These are phyloP conservation scores for Berberis thunbergii DNA, from an alignment of 164 flowering plant species.

Conservation along the genomic window DNA sequence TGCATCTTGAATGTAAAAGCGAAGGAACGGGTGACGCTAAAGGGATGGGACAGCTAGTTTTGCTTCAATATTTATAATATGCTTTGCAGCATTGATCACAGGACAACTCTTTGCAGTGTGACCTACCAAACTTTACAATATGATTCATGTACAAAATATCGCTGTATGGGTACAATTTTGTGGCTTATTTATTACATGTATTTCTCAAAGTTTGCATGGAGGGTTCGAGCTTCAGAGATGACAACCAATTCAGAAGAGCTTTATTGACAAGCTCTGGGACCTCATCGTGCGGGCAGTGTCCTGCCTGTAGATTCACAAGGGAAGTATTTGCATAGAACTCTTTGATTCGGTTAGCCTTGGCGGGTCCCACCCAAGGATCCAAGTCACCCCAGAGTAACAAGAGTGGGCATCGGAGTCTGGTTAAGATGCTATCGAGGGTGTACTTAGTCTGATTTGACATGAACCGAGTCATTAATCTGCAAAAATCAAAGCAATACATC, in stretches of 20 bases:
- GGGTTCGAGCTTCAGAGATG: conserved; percentile 30
- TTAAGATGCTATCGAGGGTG: conserved; percentile 59
- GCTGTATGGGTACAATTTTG: background rate
- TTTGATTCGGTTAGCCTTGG: conserved; percentile 73
- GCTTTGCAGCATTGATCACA: too few relatives aligned
- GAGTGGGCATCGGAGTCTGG: conserved; percentile 72
- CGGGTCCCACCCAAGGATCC: conserved; percentile 98
- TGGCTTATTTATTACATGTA: background rate
- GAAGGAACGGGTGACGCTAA: too few relatives aligned
- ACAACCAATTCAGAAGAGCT: conserved; percentile 69
- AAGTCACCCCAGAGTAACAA: conserved; percentile 91
- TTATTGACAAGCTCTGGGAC: conserved; percentile 78
- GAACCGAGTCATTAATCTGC: conserved; percentile 87
- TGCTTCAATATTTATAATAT: too few relatives aligned
- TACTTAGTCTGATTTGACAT: conserved; percentile 68
- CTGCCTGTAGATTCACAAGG: conserved; percentile 75
- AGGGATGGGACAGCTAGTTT: too few relatives aligned
- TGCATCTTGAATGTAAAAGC: too few relatives aligned
- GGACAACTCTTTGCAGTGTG: too few relatives aligned
- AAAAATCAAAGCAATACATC: conserved; percentile 3
- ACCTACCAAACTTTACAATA: too few relatives aligned
- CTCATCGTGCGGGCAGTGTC: conserved; percentile 98
- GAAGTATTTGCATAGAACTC: conserved; percentile 78
- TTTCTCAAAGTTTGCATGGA: conserved; percentile 23
- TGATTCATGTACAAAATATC: background rate